A percentile compares a stretch with the other conserved stretches of the same genome.
These are phyloP conservation scores for Leptographium procerum DNA, from an alignment of 2,329 filamentous ascomycete genomes.

Conservation along the genomic window DNA sequence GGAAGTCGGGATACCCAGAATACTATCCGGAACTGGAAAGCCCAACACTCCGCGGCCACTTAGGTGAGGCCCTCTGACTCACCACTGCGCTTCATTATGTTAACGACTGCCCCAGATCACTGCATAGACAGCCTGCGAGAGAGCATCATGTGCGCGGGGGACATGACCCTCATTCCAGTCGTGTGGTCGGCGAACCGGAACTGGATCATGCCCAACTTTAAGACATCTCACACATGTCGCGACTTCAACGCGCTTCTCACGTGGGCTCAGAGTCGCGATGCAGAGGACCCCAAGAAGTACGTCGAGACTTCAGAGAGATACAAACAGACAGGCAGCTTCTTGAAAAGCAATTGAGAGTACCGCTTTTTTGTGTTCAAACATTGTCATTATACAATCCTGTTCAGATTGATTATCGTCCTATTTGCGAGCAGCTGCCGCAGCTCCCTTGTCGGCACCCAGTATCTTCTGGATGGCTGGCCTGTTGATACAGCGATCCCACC, in stretches of 20 bases:
- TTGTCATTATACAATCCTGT: too few species aligned
- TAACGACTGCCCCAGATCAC: neutral
- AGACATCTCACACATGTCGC: neutral
- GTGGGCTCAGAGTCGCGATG: neutral
- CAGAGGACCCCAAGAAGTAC: neutral
- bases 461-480: slow-evolving; percentile 25
- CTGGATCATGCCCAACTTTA: neutral
- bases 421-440: slow-evolving; percentile 14
- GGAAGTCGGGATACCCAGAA: neutral
- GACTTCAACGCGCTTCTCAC: neutral
- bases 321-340: neutral
- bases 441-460: slow-evolving; percentile 24
- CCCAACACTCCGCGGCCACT: neutral
- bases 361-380: too few species aligned
- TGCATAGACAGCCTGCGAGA: neutral
- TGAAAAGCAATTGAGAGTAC: neutral
- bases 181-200: neutral
- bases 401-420: slow-evolving; percentile 8
- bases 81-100: neutral
- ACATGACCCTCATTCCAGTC: neutral
- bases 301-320: neutral
- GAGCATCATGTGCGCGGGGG: neutral
- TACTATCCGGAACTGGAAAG: neutral
- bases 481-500: slow-evolving; percentile 28
- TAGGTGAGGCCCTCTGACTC: neutral